Evolutionary conservation across 768 basidiomycete genomes (phyloP), one percentile per base, ranked within the genome.

Genomic region (Dioszegia aurantiaca): DNA sequence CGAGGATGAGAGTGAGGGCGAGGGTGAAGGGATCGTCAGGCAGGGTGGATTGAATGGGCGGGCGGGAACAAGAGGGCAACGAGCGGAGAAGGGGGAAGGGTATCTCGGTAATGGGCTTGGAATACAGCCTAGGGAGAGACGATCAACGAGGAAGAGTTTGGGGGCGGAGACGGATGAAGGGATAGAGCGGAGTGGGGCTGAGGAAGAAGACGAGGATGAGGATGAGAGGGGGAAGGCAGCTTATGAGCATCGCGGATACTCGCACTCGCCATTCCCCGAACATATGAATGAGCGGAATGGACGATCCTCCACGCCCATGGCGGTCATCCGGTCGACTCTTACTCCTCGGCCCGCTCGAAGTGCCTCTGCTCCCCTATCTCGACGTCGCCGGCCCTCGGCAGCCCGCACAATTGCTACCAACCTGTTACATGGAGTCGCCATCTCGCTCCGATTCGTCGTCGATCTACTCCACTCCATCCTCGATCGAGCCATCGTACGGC

Each of bases 71-170:
- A 54, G 73, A 46, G 73, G 73, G 16, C 58, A 67, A 48, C 45
- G 70, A 30, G 44, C 61, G 36, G 67, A 70, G 24, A 64, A 53
- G 33, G 70, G 68, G 0, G 70, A 72, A 55, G 70, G 73, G 23
- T 74, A 72, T 47, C 56, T 74, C 5, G 70, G 73, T 11, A 72
- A 62, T 56, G 68, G 70, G 16, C 46, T 70, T n/a, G 65, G 68
- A 16, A 55, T 74, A 4, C 67, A 70, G 33, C 68, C 63, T 16
- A 48, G 62, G n/a, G 42, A 60, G 28, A 58, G 68, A 24, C 52
- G 60, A 41, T 67, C 63, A 33, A 39, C 56, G 37, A 45, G 58
- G 28, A 67, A 61, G 31, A 49, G 36, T 9, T 59, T 43, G 12
- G 59, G 62, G 36, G 52, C 28, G 46, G 46, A 42, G 39, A 41